Percentiles rank a stretch among this genome's conserved stretches.
Evolutionary conservation across 345 rosid genomes (phyloP).

Genomic region (Eucalyptus cloeziana): DNA sequence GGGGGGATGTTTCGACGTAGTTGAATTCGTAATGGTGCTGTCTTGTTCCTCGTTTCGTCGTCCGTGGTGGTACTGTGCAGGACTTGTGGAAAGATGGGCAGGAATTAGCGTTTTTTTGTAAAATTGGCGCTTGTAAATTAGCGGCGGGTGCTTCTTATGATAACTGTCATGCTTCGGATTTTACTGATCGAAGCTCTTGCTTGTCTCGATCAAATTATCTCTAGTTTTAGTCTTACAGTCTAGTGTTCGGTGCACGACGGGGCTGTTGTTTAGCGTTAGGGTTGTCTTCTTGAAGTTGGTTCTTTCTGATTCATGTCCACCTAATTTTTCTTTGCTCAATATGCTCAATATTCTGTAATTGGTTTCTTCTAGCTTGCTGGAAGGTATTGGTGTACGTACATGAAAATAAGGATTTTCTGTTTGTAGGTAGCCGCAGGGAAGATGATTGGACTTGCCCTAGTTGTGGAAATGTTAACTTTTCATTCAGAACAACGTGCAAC

Average conservation of each 20-base stretch:
- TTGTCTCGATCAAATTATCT: background rate
- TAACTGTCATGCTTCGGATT: background rate
- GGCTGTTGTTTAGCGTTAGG: background rate
- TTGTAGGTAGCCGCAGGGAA: constrained; percentile 88
- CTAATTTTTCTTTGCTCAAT: background rate
- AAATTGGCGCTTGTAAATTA: background rate
- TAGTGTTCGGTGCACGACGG: background rate
- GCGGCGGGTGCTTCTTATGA: background rate
- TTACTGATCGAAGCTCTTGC: background rate
- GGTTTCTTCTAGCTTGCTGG: background rate
- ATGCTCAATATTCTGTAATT: background rate
- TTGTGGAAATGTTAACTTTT: constrained; percentile 94
- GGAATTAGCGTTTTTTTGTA: background rate
- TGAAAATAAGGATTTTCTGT: background rate
- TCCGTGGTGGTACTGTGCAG: background rate
- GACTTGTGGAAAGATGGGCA: background rate
- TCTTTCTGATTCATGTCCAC: background rate
- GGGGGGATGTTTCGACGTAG: background rate
- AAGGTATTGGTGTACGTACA: background rate
- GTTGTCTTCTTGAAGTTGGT: background rate
- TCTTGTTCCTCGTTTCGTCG: background rate
- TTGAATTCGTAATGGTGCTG: background rate
- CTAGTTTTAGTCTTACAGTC: background rate
- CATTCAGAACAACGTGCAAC: constrained; percentile 94
- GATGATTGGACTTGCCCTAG: constrained; percentile 99